Evolutionary conservation across 2,329 filamentous ascomycete species (phyloP), one percentile per base, ranked within the genome.

Genomic region (Amesomyces nigricolor): DNA sequence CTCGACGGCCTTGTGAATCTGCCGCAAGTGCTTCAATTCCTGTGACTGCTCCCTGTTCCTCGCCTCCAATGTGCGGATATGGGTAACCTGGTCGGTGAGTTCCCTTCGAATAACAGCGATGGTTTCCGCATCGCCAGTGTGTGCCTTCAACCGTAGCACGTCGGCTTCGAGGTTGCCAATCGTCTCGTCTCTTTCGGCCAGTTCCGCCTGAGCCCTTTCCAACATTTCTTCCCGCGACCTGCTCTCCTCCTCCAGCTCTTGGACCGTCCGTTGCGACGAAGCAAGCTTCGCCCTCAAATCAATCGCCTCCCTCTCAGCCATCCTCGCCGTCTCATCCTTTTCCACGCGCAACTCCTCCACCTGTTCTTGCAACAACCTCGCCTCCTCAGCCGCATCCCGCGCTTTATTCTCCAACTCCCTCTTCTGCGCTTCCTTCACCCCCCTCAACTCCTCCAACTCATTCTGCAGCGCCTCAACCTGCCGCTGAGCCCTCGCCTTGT

Each of bases 21-120:
- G 88, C 13, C 91, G 86, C 38, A 95, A 78, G 62, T 91, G 87
- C 63, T 88, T 89, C 37, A 99, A 73, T 68, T 99, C 92, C 0
- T 79, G 72, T 13, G 83, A 76, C 66, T 96, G 89, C 48, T 95
- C 89, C 22, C 89, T 80, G 60, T 90, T 96, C 37, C 83, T 82
- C 0, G 82, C 79, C 68, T 99, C 94, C 3, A 99, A 76, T 30
- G 82, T 85, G 57, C 89, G 85, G 61, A 96, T 95, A 66, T 97
- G 91, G n/a, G 83, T 79, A 0, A 99, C 88, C 67, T 97, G 94
- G 61, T 96, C 91, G 0, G 88, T 86, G 4, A 99, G 78, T 71
- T 99, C 91, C 62, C 85, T 82, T 68, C 92, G 89, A 63, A 99
- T 88, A 35, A 96, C 83, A 5, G 80, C 82, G 65, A 97, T 79